Base-by-base conservation (phyloP, 2,329 filamentous ascomycete genomes). In the Xylaria sp. region DNA sequence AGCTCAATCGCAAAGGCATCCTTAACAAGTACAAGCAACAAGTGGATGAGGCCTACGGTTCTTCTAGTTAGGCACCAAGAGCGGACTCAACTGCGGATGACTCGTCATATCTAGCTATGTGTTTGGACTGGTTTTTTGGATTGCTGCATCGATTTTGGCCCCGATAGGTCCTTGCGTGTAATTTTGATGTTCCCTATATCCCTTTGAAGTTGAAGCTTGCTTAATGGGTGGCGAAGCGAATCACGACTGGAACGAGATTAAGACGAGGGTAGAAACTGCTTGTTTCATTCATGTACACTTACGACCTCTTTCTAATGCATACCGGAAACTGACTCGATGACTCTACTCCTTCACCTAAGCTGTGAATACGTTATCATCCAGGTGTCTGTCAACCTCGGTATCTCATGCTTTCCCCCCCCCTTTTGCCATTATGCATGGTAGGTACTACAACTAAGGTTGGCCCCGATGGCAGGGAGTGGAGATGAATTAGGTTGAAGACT, bases 1-100 rank as follows among this genome's bases (percentile, higher is more conserved):
- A 93, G 77, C 83, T 93, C 58, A 91, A 92, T 81, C 86, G 90
- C 74, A 91, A 88, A 82, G 88, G 85, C 74, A 91, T 93, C 68
- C 79, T 90, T 59, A 79, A 84, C 48, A 87, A 85, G 74, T 91
- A 87, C 81, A 80, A 88, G 79, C 85, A 85, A 71, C 85, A 91
- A 65, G 86, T 93, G 47, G 82, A 86, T 72, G 82, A 82, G 73
- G 89, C 89, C 1, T 92, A 92, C 72, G 82, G 83, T 68, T 74
- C 78, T 34, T 77, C 77, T 1, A 74, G 73, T 69, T 77, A 76
- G 70, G 24, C 9, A 50, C 65, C 51, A 47, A 21, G 54, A 5
- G 3, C 50, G 50, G 24, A 14, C 8, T 32, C 34, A 14, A 54
- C 17, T 2, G 39, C 54, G 2, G 32, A 14, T 48, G n/a, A 50